Base-by-base conservation (phyloP, 2,329 filamentous ascomycete genomes). In the Fusarium tupiense region DNA sequence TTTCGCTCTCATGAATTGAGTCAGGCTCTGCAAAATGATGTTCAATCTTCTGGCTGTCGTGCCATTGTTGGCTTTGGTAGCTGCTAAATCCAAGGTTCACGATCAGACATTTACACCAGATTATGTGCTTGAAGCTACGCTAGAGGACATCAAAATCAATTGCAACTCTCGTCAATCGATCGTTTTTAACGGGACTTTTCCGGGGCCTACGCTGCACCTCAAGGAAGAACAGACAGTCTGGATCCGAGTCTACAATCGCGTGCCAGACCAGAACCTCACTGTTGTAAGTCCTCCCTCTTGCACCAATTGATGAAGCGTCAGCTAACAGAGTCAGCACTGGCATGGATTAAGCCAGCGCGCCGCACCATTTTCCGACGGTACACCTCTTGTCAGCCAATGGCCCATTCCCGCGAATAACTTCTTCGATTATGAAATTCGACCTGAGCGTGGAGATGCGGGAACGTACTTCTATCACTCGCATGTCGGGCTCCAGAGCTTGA, bases 401-500 rank as follows among this genome's bases (percentile, higher is more conserved):
- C 90, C 91, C 0, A 92, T 93, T 43, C 86, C 89, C 0, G 85
- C 90, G 0, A 80, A 83, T 2, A 85, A 89, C 67, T 93, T 88
- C 81, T 93, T 93, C 79, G 91, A 93, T 81, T 93, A 93, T 77
- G 90, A 93, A 76, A 81, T 93, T 8, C 84, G 85, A 22, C 86
- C 89, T 0, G 80, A 87, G 8, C 49, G 78, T 4, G 87, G 86
- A 11, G 86, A 89, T 61, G 87, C 89, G 0, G 91, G 91, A 9
- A 90, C 90, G 0, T 93, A 92, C 76, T 92, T 91, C 77, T 93
- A 92, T 76, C 91, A 93, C 77, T 92, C 90, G 0, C 91, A 93
- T 69, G 85, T 92, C 22, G 90, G 86, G 0, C 88, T 92, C 66
- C 90, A 93, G 76, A 88, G 88, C 1, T 81, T 88, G 40, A 89